phyloP scores from a whole-genome alignment of 2,329 filamentous ascomycete genomes.

The Teratosphaeria nubilosa region DNA sequence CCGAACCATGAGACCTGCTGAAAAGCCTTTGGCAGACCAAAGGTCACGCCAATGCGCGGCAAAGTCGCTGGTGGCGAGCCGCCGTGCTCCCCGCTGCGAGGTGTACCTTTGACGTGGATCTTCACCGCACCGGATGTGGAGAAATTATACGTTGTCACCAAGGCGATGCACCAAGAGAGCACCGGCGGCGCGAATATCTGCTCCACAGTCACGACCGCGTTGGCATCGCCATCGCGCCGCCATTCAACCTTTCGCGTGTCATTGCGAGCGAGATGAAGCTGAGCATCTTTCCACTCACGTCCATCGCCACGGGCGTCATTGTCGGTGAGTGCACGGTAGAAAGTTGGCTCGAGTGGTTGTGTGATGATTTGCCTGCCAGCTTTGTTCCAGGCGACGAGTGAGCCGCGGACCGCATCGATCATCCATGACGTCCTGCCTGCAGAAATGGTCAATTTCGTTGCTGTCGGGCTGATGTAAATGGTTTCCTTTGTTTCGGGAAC shows the following conservation, averaged over 20 bases:
- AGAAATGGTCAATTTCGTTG: conserved; percentile 3
- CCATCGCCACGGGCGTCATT: conserved; percentile 49
- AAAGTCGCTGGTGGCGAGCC: conserved; percentile 42
- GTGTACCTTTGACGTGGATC: conserved; percentile 31
- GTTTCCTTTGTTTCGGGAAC: neutral
- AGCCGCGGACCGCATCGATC: conserved; percentile 12
- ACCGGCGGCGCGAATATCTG: conserved; percentile 43
- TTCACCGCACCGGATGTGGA: conserved; percentile 34
- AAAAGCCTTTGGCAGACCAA: conserved; percentile 41
- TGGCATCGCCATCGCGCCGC: conserved; percentile 2
- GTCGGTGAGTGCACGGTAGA: conserved; percentile 57
- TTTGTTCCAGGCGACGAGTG: conserved; percentile 17
- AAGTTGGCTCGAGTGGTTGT: conserved; percentile 20
- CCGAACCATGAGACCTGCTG: conserved; percentile 50
- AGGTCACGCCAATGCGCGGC: conserved; percentile 52
- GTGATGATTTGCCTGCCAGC: conserved; percentile 11
- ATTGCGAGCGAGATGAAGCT: conserved; percentile 11
- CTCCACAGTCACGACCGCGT: conserved; percentile 6
- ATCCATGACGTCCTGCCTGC: conserved; percentile 8
- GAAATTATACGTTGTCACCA: conserved; percentile 44
- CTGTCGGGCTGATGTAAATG: neutral
- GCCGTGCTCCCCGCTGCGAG: conserved; percentile 35
- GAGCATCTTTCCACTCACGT: conserved; percentile 43
- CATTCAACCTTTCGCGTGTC: conserved; percentile 12
- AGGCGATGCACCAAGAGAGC: conserved; percentile 46